Conservation (phyloP, 441 rosid genomes). For the Corymbia calophylla region DNA sequence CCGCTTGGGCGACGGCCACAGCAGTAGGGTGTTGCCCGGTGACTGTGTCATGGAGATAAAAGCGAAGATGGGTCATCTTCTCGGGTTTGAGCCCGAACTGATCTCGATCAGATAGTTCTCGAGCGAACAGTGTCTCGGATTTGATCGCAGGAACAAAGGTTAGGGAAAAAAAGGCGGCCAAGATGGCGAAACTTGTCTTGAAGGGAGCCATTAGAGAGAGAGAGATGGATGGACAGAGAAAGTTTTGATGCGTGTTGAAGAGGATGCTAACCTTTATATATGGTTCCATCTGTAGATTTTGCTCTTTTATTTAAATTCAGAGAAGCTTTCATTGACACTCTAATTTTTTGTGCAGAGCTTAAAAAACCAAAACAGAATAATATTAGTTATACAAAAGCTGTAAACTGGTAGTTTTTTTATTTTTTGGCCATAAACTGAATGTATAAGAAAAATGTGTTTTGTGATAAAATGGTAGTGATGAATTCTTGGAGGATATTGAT, state of each 20-base stretch:
- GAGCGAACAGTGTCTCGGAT: not conserved
- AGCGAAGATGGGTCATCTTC: not conserved
- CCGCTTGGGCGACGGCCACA: constrained; percentile 23
- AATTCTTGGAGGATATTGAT: not conserved
- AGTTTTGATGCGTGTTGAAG: not conserved
- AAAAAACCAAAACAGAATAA: not conserved
- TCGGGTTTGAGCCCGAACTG: not conserved
- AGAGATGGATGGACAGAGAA: not conserved
- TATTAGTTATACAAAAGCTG: not conserved
- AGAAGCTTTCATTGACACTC: not conserved
- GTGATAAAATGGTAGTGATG: not conserved
- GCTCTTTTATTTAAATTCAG: not conserved
- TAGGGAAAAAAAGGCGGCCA: not conserved
- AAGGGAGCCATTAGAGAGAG: not conserved
- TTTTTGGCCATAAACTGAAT: too few species aligned
- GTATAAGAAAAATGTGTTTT: too few species aligned
- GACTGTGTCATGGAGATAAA: constrained; percentile 57
- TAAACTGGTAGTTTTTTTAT: not conserved
- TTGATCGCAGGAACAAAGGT: not conserved
- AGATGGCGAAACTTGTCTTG: not conserved
- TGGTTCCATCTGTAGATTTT: not conserved
- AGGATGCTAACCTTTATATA: not conserved
- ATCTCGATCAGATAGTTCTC: not conserved
- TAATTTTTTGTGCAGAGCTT: not conserved
- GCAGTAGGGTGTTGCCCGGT: constrained; percentile 36